Conservation (phyloP, 2,329 filamentous ascomycete species). For the Remersonia thermophila region DNA sequence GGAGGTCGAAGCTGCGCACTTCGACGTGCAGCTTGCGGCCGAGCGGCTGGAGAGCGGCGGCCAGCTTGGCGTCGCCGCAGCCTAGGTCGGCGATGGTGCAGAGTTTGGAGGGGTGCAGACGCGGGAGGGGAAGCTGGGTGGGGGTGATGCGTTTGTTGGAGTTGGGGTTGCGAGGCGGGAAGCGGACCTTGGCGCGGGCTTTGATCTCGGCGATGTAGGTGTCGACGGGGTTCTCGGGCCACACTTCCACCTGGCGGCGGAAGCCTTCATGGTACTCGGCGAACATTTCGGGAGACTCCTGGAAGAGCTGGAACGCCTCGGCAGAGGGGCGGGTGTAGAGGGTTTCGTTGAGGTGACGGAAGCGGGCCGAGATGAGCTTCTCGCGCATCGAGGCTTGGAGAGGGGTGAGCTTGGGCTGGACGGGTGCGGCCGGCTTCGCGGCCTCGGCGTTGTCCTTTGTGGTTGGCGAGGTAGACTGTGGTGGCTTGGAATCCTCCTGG, state of each 20-base stretch:
- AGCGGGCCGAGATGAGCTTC: constrained; percentile 88
- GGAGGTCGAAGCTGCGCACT: constrained; percentile 77
- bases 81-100: constrained; percentile 84
- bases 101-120: constrained; percentile 59
- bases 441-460: background rate
- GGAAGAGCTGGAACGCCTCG: constrained; percentile 74
- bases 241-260: constrained; percentile 85
- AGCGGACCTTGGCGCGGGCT: constrained; percentile 38
- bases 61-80: constrained; percentile 81
- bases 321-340: constrained; percentile 85
- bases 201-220: constrained; percentile 65
- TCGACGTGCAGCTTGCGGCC: constrained; percentile 57
- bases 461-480: no score
- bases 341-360: constrained; percentile 93
- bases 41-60: constrained; percentile 52
- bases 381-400: constrained; percentile 89
- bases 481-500: constrained; percentile 4
- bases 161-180: constrained; percentile 17
- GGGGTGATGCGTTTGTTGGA: constrained; percentile 17
- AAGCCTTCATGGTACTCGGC: constrained; percentile 94
- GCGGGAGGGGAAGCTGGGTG: constrained; percentile 27
- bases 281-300: constrained; percentile 82
- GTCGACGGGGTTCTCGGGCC: constrained; percentile 94
- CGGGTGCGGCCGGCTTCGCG: constrained; percentile 25
- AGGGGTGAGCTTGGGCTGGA: constrained; percentile 61